Base-by-base conservation (phyloP, 2,329 filamentous ascomycete species). In the Aspergillus alliaceus region DNA sequence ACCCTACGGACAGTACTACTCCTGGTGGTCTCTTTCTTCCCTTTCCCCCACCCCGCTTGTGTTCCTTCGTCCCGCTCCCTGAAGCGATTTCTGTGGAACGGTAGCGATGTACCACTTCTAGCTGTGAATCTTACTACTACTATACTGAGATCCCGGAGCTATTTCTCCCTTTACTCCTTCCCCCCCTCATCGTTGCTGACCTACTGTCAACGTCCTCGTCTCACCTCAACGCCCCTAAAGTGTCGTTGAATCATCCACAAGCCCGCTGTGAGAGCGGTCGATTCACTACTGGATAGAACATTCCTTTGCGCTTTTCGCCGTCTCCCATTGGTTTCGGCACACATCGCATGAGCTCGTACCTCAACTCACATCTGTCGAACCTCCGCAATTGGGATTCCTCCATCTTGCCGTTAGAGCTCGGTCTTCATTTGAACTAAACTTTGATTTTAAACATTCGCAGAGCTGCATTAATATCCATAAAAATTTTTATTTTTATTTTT, bases 61-160 rank as follows among this genome's bases (percentile, higher is more conserved):
- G 39, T 47, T 27, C 40, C 42, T 27, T 18, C 34, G 46, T 47
- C 40, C 51, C 39, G 39, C 20, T 47, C 42, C 47, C 35, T 51
- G 44, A 48, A 22, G 54, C 18, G 31, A 15, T 47, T 53, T 40
- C 42, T 46, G 61, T 65, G 63, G 57, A 59, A 65, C 63, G 60
- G 59, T 55, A 62, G 59, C 59, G 51, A 64, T 63, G 58, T 59
- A 55, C 55, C 56, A 60, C 60, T 44, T 54, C 54, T 54, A n/a
- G 44, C 27, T 47, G n/a, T n/a, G n/a, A n/a, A n/a, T n/a, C 32
- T 31, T 48, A 48, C 32, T 48, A 27, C 32, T 31, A 48, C 29
- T 48, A 48, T 48, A 48, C 54, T 54, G 51, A 49, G 34, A 53
- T 22, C 46, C 51, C 25, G 51, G 39, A 14, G 20, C 31, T 54